Base-by-base conservation (phyloP, 2,329 filamentous ascomycete species). In the Cladosporium colombiae region DNA sequence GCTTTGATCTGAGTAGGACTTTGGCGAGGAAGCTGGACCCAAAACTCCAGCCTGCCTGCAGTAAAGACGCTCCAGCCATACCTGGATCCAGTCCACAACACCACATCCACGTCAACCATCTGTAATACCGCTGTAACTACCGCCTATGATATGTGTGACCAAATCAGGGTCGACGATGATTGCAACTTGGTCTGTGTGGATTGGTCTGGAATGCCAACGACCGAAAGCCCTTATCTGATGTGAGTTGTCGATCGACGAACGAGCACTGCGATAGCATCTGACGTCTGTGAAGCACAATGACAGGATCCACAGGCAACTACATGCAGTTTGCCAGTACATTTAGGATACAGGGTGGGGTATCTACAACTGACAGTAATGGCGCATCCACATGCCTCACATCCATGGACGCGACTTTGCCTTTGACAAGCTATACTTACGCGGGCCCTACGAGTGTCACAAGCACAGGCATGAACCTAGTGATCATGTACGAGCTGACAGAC, bases 321-420 rank as follows among this genome's bases (percentile, higher is more conserved):
- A 14, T 63, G 8, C 18, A 29, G 1, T 63, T 55, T n/a, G 50
- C 35, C 35, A 33, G 29, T 52, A 16, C 31, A 5, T 55, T 63
- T 25, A n/a, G 49, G 23, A 37, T 63, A 6, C 16, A 31, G 2
- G 61, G 61, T 18, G 49, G 35, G 8, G 50, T 56, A 18, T 55
- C 61, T 3, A 63, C 61, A 5, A 63, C 61, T 2, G 61, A 63
- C 50, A 63, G 50, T 35, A 23, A 37, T 13, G 61, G 61, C 33
- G 37, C 50, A 18, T 56, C 8, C 50, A 63, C 35, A 7, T 63
- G 61, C 14, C 50, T 56, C 10, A 56, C 16, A 18, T 5, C 11
- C 21, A 2, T 14, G 5, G 13, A 23, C 1, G 46, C 44, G 2
- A 52, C 59, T n/a, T 21, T 46, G 14, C 8, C 23, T 3, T 5